Percentiles rank a stretch among this genome's conserved stretches.
Conservation (phyloP, 176 grass and related monocot species). For the Aechmea fasciata region DNA sequence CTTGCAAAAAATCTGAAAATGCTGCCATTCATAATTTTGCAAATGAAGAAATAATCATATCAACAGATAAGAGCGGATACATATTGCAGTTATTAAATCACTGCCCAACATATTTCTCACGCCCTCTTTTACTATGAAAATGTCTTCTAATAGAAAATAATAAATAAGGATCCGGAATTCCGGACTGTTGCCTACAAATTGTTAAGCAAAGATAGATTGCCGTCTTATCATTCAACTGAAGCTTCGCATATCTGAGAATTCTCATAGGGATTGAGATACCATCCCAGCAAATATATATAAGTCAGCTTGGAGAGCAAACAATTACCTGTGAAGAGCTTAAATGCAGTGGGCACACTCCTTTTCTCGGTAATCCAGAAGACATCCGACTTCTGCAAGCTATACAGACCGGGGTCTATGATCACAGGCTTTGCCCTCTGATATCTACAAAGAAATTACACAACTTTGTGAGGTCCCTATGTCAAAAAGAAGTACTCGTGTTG, state of each 20-base stretch:
- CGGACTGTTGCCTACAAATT: too few relatives aligned
- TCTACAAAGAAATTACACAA: constrained; percentile 38
- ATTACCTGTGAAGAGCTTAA: constrained; percentile 98
- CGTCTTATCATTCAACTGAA: too few relatives aligned
- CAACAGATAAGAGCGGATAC: too few relatives aligned
- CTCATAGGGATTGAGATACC: neutral
- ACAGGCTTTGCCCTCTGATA: constrained; percentile 92
- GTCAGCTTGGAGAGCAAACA: neutral
- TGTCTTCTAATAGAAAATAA: too few relatives aligned
- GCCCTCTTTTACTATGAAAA: too few relatives aligned
- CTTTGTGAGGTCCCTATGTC: constrained; percentile 2
- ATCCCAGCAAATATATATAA: neutral
- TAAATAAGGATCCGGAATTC: too few relatives aligned
- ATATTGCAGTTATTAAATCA: too few relatives aligned
- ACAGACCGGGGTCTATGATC: constrained; percentile 91
- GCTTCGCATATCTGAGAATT: neutral
- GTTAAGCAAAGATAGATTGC: too few relatives aligned
- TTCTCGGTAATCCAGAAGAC: constrained; percentile 97
- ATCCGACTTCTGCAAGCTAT: constrained; percentile 75
- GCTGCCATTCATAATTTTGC: too few relatives aligned
- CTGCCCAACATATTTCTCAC: too few relatives aligned
- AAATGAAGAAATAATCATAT: too few relatives aligned
- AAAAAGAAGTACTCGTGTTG: constrained; percentile 6
- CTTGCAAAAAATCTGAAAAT: too few relatives aligned
- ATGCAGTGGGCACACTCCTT: constrained; percentile 80